phyloP scores from a whole-genome alignment of 306 rosid species.

The Dicorynia guianensis region DNA sequence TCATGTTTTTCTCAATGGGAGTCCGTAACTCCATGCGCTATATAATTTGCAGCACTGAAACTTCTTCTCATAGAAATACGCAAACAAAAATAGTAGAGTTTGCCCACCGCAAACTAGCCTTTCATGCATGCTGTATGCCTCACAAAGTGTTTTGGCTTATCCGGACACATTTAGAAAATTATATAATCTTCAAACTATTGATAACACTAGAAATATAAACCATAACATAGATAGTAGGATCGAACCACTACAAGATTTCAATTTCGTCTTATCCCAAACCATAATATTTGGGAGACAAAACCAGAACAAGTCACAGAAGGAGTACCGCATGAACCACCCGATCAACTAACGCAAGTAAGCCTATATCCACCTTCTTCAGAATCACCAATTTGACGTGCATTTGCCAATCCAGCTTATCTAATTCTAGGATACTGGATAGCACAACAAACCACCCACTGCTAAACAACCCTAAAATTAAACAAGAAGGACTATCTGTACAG shows the following conservation, averaged over 20 bases:
- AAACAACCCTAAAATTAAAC: not conserved
- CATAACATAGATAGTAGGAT: not conserved
- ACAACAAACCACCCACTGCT: too few species aligned
- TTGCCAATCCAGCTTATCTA: too few species aligned
- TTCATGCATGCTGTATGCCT: not conserved
- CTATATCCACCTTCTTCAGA: not conserved
- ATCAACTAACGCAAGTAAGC: not conserved
- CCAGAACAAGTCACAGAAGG: not conserved
- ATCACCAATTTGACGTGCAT: too few species aligned
- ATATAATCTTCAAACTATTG: not conserved
- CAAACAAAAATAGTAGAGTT: not conserved
- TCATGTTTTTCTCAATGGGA: not conserved
- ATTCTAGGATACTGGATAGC: too few species aligned
- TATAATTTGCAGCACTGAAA: not conserved
- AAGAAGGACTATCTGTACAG: not conserved
- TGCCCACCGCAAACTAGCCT: not conserved
- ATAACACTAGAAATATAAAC: not conserved
- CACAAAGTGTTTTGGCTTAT: not conserved
- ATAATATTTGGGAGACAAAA: not conserved
- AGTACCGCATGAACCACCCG: not conserved
- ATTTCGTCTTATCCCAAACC: not conserved
- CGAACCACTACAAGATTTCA: too few species aligned
- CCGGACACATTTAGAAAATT: not conserved
- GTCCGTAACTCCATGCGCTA: not conserved
- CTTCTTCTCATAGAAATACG: not conserved